Conservation (phyloP, 495 filamentous ascomycete species). For the Penicillium maclennaniae region DNA sequence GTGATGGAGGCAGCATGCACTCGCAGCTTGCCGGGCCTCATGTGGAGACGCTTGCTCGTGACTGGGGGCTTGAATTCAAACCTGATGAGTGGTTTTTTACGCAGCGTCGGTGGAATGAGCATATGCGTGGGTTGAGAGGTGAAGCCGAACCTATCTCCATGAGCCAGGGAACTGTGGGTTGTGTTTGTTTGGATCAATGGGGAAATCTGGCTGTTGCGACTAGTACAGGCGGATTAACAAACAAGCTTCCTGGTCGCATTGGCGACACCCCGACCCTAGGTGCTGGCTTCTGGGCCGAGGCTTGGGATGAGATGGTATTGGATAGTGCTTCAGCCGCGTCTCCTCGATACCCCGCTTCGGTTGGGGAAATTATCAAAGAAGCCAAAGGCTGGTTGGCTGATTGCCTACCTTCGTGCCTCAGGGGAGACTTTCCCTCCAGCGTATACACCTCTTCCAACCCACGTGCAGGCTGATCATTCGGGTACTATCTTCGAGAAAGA, state of each 20-base stretch:
- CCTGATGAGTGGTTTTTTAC: slow-evolving; percentile 75
- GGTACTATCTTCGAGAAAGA: background rate
- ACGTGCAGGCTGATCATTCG: too few species aligned
- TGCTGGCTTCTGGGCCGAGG: slow-evolving; percentile 87
- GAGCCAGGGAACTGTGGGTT: slow-evolving; percentile 80
- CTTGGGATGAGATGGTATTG: slow-evolving; percentile 54
- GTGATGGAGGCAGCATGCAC: slow-evolving; percentile 53
- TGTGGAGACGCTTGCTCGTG: slow-evolving; percentile 61
- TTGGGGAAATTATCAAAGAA: background rate
- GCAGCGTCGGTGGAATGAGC: slow-evolving; percentile 76
- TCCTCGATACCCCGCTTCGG: background rate
- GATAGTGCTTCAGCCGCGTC: background rate
- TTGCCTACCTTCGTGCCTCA: slow-evolving; percentile 44
- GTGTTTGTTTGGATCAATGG: slow-evolving; percentile 69
- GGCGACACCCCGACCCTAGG: slow-evolving; percentile 86
- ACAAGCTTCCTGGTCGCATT: slow-evolving; percentile 79
- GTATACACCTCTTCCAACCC: slow-evolving; percentile 8
- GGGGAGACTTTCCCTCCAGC: background rate
- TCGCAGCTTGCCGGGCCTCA: slow-evolving; percentile 61
- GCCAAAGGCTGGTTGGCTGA: slow-evolving; percentile 36
- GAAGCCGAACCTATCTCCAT: slow-evolving; percentile 22
- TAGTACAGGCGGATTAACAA: slow-evolving; percentile 83
- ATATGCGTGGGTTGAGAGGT: slow-evolving; percentile 60
- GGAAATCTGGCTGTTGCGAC: slow-evolving; percentile 77
- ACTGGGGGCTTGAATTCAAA: slow-evolving; percentile 67